Evolutionary conservation across 805 yeast genomes (phyloP), one percentile per base, ranked within the genome.

Genomic region (Myxozyma udenii): DNA sequence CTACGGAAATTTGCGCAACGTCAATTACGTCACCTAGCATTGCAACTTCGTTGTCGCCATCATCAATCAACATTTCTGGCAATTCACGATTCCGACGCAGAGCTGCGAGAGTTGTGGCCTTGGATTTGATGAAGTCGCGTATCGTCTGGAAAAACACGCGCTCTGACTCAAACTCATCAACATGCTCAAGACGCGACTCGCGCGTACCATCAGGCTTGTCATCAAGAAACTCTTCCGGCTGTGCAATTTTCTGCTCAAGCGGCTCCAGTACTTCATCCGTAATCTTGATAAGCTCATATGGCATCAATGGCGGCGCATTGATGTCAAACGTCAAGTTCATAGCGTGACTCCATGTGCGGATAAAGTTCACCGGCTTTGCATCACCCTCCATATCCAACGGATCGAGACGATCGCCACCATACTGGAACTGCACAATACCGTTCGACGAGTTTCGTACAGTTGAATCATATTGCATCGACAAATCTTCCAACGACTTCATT

Each of bases 381-480:
- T 95, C 96, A 61, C 98, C 98, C 72, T 95, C 99, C 98, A 93
- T 93, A 71, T 91, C 97, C 66, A 87, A 77, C 2, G 99, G 99
- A 74, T 93, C 99, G 58, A 93, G 78, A 43, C 98, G 96, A 70
- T 93, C 99, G 58, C 98, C 98, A 70, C 99, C 99, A 66, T 93
- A 93, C 32, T 88, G 87, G 71, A 93, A 93, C 71, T 93, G 99
- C 16, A 93, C 98, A 66, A 93, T 87, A 70, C 97, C 96, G 67
- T 89, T 89, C 48, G 95, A 79, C 1, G 98, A 91, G 55, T 95
- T 93, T 66, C 99, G 79, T 38, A 93, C 97, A 0, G 98, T 91
- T 63, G 81, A 81, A 68, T 93, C 99, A 69, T 93, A 93, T 65
- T 84, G 88, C 53, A 95, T 80, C 44, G 96, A 87, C 67, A 93